A percentile compares a stretch with the other conserved stretches of the same genome.
These are phyloP conservation scores for Nothophytophthora sp. DNA, from an alignment of 352 stramenopile genomes.

Conservation along the genomic window DNA sequence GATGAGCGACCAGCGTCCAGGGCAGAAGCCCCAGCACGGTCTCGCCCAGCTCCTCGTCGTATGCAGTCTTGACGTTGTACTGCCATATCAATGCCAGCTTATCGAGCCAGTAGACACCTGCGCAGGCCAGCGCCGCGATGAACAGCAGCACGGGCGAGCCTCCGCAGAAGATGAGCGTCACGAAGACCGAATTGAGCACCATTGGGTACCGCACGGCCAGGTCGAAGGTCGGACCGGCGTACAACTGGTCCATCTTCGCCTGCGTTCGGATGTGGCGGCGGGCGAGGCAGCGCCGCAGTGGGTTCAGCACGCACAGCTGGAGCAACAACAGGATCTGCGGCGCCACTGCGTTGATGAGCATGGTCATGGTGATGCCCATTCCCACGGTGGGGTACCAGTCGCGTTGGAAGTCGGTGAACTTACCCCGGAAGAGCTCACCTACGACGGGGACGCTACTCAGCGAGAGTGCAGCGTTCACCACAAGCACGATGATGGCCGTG, in stretches of 20 bases:
- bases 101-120: constrained; percentile 76
- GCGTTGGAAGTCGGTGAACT: constrained; percentile 83
- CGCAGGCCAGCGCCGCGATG: constrained; percentile 62
- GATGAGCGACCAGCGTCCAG: constrained; percentile 69
- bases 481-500: constrained; percentile 78
- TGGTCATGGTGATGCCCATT: constrained; percentile 85
- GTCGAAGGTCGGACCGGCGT: constrained; percentile 71
- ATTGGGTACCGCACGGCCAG: constrained; percentile 82
- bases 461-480: constrained; percentile 69
- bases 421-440: constrained; percentile 68
- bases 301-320: constrained; percentile 60
- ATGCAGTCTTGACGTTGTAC: constrained; percentile 80
- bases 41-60: constrained; percentile 77
- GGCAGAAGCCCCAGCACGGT: constrained; percentile 55
- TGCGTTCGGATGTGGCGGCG: constrained; percentile 61
- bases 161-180: constrained; percentile 83
- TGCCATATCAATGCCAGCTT: constrained; percentile 79
- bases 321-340: constrained; percentile 64
- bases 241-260: constrained; percentile 77
- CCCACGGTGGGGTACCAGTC: constrained; percentile 89
- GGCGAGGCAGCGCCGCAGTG: constrained; percentile 41
- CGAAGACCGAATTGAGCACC: constrained; percentile 85
- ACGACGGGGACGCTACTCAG: constrained; percentile 44
- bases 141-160: constrained; percentile 81
- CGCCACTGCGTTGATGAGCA: constrained; percentile 82